phyloP scores from a whole-genome alignment of 164 flowering plant species.

The Dillenia turbinata region DNA sequence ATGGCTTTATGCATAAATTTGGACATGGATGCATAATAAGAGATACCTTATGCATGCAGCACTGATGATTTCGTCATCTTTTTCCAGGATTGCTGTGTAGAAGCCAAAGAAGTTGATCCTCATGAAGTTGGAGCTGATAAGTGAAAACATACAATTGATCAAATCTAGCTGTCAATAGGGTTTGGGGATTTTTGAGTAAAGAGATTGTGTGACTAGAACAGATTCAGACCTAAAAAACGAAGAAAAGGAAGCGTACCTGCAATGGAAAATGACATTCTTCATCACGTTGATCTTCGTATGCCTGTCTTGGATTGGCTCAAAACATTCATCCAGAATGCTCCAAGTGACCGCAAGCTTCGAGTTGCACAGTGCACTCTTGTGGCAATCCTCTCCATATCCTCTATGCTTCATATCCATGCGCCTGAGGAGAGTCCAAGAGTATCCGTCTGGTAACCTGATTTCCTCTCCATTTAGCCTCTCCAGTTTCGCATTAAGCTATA shows the following conservation, averaged over 20 bases:
- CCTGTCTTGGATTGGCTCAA: conserved; percentile 19
- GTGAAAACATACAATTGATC: neutral
- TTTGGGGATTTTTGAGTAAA: too few species aligned
- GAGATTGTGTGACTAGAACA: neutral
- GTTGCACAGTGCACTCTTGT: conserved; percentile 11
- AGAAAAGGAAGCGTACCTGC: conserved; percentile 21
- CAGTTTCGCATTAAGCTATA: conserved; percentile 13
- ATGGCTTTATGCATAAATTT: neutral
- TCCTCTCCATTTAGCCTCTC: conserved; percentile 18
- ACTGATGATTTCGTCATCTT: conserved; percentile 33
- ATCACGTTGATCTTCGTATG: conserved; percentile 13
- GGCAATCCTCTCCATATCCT: neutral
- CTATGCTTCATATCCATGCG: neutral
- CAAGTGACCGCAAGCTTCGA: conserved; percentile 33
- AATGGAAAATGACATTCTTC: conserved; percentile 20
- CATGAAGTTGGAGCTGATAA: conserved; percentile 33
- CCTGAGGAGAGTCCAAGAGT: conserved; percentile 27
- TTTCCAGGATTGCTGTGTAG: conserved; percentile 44
- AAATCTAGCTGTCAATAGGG: neutral
- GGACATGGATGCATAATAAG: neutral
- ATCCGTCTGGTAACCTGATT: conserved; percentile 13
- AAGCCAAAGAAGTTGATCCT: conserved; percentile 41
- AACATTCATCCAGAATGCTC: conserved; percentile 25
- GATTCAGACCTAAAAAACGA: neutral
- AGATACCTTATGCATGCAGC: conserved; percentile 54